These are phyloP conservation scores for Trichoderma cornu-damae DNA, from an alignment of 2,329 filamentous ascomycete species.

Conservation along the genomic window DNA sequence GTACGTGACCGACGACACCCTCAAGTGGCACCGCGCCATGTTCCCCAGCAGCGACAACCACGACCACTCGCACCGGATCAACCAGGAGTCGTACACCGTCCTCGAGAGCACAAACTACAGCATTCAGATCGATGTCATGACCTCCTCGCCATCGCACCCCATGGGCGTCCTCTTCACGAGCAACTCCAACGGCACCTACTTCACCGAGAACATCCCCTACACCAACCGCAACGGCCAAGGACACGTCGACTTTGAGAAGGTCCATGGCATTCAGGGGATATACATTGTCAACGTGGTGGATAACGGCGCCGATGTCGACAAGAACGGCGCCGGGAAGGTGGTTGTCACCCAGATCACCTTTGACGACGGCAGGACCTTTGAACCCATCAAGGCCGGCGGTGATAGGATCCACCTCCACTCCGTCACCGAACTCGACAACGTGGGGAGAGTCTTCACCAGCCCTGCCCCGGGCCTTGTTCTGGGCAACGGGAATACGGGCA, in stretches of 20 bases:
- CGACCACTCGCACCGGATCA: slow-evolving; percentile 62
- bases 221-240: slow-evolving; percentile 77
- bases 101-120: slow-evolving; percentile 97
- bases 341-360: slow-evolving; percentile 83
- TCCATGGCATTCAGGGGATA: slow-evolving; percentile 85
- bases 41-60: slow-evolving; percentile 73
- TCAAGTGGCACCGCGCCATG: slow-evolving; percentile 84
- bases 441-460: slow-evolving; percentile 86
- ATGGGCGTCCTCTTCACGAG: slow-evolving; percentile 92
- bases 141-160: slow-evolving; percentile 55
- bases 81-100: slow-evolving; percentile 86
- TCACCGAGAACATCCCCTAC: slow-evolving; percentile 84
- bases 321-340: slow-evolving; percentile 55
- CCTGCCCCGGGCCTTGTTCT: slow-evolving; percentile 89
- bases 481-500: slow-evolving; percentile 87
- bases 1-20: slow-evolving; percentile 79
- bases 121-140: slow-evolving; percentile 92
- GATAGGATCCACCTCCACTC: slow-evolving; percentile 83
- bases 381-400: slow-evolving; percentile 62
- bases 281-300: slow-evolving; percentile 84
- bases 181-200: slow-evolving; percentile 96
- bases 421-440: slow-evolving; percentile 75
- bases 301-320: slow-evolving; percentile 72
- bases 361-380: slow-evolving; percentile 86
- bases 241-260: slow-evolving; percentile 91